Evolutionary conservation across 2,329 filamentous ascomycete species (phyloP), one percentile per base, ranked within the genome.

Genomic region (Cryphonectria parasitica): DNA sequence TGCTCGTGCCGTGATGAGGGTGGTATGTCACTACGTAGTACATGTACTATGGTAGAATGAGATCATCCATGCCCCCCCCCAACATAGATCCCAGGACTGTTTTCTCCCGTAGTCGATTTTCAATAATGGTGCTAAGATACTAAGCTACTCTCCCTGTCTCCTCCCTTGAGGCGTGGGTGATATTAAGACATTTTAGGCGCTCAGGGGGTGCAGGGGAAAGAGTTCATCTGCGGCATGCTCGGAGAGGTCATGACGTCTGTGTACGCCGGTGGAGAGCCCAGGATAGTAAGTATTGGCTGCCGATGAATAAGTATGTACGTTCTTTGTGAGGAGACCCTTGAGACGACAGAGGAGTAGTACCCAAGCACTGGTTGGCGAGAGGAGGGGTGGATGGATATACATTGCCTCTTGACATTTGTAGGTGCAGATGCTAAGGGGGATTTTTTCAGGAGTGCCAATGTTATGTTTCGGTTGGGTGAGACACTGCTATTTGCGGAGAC

Each of bases 241-340:
- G 65, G 69, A 31, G 45, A 60, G 49, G 31, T 64, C 67, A 71
- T 71, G 70, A 71, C 64, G 69, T 71, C 69, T 58, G 31, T 36
- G 34, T 36, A 52, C 54, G 61, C 54, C 13, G 15, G 15, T 31
- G 34, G 28, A 13, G 17, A 31, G 28, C 2, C 3, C 25, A n/a
- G n/a, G 3, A 25, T 25, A 3, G 15, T 10, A 25, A 54, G 2
- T 17, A 45, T 54, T 54, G 6, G 25, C 52, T 5, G 52, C 2
- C 31, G 4, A 28, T 11, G 25, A 31, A 5, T 2, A 28, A 28
- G 52, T 28, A 49, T 8, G 8, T 49, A n/a, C 22, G 11, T 56
- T 28, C 13, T 28, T 56, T 56, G 10, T 56, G 52, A 56, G 52
- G 43, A 45, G 17, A 1, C 4, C n/a, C 25, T n/a, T 25, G n/a